Evolutionary conservation across 1,139 yeast genomes (phyloP), one percentile per base, ranked within the genome.

Genomic region (Taiozyma onychis): DNA sequence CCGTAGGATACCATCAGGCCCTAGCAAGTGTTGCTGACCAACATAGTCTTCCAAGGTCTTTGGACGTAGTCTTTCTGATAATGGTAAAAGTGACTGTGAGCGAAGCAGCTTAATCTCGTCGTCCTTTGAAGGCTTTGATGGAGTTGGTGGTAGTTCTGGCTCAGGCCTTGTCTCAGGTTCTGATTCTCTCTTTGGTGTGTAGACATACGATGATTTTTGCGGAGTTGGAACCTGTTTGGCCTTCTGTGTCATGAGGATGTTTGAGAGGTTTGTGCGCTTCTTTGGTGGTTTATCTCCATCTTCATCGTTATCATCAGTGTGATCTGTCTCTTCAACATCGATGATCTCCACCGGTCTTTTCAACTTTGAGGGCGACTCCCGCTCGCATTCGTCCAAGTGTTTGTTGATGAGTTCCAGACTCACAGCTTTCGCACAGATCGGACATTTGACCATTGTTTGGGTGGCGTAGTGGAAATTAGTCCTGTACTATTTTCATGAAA

Each of bases 41-140:
- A 84, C 79, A 60, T 86, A 93, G 27, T 89, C 96, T 27, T 80
- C 82, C 22, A 93, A 67, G 0, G 77, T 70, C 42, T 73, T 73
- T 0, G 99, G 99, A 18, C 98, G 74, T 27, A 90, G 75, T 51
- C 88, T 75, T 63, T 93, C 98, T 6, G 97, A 95, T 21, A 93
- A 68, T 0, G 99, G 99, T n/a, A 80, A 61, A 43, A 72, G 72
- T 0, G 80, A 66, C 28, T 78, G 79, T 45, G 76, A 68, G 54
- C 69, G 73, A 32, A 84, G 61, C 46, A 71, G 54, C 35, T 64
- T 70, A 24, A 67, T 57, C 45, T 71, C 75, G n/a, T 64, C 67
- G 10, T 58, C 58, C 44, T 50, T 47, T 2, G 47, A 18, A n/a
- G 39, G 41, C 32, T 21, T 27, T 11, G 44, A 9, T 24, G 39